Evolutionary conservation across 768 basidiomycete genomes (phyloP).

Genomic region (Russula virescens): DNA sequence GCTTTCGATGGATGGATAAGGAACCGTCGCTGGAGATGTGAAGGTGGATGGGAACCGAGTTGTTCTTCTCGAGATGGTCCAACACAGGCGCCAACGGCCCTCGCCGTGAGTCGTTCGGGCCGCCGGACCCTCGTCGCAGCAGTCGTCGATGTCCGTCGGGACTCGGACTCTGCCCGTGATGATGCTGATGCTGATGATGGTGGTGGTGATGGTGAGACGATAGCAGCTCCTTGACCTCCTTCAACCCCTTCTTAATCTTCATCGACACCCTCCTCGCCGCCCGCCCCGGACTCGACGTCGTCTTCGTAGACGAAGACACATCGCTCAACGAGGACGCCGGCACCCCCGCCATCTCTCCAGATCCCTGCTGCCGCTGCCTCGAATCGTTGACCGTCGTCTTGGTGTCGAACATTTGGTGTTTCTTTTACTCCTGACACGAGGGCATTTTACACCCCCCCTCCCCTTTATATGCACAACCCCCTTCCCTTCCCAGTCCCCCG

Average conservation of each 20-base stretch:
- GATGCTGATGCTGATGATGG: background rate
- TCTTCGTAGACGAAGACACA: background rate
- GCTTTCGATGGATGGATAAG: conserved; percentile 40
- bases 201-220: conserved; percentile 16
- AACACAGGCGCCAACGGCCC: conserved; percentile 18
- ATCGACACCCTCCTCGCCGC: conserved; percentile 24
- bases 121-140: conserved; percentile 12
- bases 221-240: conserved; percentile 24
- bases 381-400: background rate
- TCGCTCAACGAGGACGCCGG: conserved; percentile 13
- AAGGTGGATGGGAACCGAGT: conserved; percentile 27
- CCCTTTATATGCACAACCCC: conserved; percentile 1
- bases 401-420: background rate
- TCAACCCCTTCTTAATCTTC: conserved; percentile 23
- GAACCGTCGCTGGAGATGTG: conserved; percentile 33
- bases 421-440: background rate
- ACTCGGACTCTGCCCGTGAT: too few relatives aligned
- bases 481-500: too few relatives aligned
- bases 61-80: conserved; percentile 10
- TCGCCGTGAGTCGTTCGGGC: conserved; percentile 13
- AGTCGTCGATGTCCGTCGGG: background rate
- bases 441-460: too few relatives aligned
- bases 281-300: conserved; percentile 11
- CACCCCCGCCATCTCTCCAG: too few relatives aligned
- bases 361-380: background rate